Percentiles rank a stretch among this genome's conserved stretches.
Evolutionary conservation across 2,329 filamentous ascomycete species (phyloP).

Genomic region (Sclerotinia glacialis): DNA sequence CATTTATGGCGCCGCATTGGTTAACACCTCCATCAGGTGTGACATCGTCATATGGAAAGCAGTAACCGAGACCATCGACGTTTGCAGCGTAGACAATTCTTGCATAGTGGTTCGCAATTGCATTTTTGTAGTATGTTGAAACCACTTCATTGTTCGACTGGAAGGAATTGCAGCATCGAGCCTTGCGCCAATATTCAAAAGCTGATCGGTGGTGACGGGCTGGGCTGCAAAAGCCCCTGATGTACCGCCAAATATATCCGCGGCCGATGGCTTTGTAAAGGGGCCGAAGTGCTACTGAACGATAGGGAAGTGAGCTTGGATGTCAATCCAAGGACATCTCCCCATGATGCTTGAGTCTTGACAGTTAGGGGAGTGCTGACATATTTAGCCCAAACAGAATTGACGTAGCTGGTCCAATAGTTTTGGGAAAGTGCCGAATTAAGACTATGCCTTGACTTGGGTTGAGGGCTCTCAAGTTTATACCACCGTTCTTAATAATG

Average conservation of each 20-base stretch:
- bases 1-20: constrained; percentile 61
- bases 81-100: constrained; percentile 61
- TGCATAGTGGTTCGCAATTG: constrained; percentile 64
- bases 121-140: constrained; percentile 50
- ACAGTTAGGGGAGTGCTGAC: constrained; percentile 48
- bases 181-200: constrained; percentile 67
- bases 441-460: constrained; percentile 41
- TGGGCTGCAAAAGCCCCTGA: constrained; percentile 55
- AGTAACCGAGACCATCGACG: constrained; percentile 61
- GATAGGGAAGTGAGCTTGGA: constrained; percentile 38
- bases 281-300: constrained; percentile 44
- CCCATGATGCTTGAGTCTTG: constrained; percentile 62
- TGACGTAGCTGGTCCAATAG: constrained; percentile 47
- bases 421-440: constrained; percentile 44
- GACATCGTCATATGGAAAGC: constrained; percentile 71
- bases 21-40: constrained; percentile 52
- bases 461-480: constrained; percentile 44
- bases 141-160: constrained; percentile 54
- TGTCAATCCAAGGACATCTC: constrained; percentile 49
- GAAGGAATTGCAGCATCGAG: constrained; percentile 61
- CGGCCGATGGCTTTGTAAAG: constrained; percentile 56
- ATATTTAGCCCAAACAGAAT: constrained; percentile 45
- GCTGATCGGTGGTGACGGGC: constrained; percentile 36
- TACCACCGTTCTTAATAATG: constrained; percentile 37
- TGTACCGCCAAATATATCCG: constrained; percentile 65